These are phyloP conservation scores for Botrytis cinerea DNA, from an alignment of 2,329 filamentous ascomycete species.

Conservation along the genomic window DNA sequence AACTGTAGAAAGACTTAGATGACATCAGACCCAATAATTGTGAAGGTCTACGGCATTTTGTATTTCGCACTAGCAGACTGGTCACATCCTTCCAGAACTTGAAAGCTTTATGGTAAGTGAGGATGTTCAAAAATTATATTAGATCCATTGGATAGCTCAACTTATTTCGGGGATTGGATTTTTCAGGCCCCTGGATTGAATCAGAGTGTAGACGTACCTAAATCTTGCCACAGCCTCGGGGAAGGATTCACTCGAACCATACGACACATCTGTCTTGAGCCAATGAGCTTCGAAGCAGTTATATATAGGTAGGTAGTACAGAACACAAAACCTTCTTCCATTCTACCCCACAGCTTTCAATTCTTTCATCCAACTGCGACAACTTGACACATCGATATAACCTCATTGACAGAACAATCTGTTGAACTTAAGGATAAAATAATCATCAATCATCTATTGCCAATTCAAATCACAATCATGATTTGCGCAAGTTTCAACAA, in stretches of 20 bases:
- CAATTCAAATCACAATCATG: background rate
- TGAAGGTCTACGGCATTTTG: background rate
- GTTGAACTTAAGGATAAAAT: background rate
- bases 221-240: background rate
- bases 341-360: background rate
- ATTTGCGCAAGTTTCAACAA: background rate
- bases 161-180: background rate
- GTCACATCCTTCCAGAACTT: background rate
- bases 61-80: background rate
- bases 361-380: background rate
- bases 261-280: background rate
- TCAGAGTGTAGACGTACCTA: background rate
- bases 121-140: too few relatives aligned
- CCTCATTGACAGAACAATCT: background rate
- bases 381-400: background rate
- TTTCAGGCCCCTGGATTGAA: background rate
- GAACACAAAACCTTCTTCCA: background rate
- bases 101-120: background rate
- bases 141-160: background rate
- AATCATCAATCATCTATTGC: background rate
- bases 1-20: background rate
- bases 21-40: background rate
- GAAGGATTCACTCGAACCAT: background rate
- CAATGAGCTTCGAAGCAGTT: rapidly evolving
- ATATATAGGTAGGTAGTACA: background rate